Percentiles rank a stretch among this genome's conserved stretches.
Evolutionary conservation across 2,329 filamentous ascomycete genomes (phyloP).

Genomic region (Aspergillus tubingensis): DNA sequence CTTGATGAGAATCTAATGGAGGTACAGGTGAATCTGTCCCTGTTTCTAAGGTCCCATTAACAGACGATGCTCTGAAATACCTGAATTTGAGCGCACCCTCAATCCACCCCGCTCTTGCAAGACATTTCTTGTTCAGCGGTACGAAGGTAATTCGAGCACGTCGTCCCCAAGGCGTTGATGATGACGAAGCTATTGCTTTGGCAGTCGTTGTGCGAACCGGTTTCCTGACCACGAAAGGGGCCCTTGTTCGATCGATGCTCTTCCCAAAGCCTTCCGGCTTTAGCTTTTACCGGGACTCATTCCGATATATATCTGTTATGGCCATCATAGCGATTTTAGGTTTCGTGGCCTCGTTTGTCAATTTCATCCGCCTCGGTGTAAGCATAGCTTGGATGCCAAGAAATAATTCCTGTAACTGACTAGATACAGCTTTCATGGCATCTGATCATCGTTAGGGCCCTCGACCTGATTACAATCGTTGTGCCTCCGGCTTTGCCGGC

Average conservation of each 20-base stretch:
- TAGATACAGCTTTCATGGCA: slow-evolving; percentile 70
- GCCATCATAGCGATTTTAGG: slow-evolving; percentile 79
- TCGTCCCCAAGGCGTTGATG: slow-evolving; percentile 79
- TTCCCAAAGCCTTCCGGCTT: slow-evolving; percentile 98
- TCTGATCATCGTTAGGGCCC: slow-evolving; percentile 83
- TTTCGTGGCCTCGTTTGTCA: slow-evolving; percentile 87
- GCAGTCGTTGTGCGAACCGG: slow-evolving; percentile 92
- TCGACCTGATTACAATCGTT: slow-evolving; percentile 96
- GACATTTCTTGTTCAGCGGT: slow-evolving; percentile 89
- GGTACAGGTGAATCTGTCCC: slow-evolving; percentile 82
- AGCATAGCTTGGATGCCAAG: slow-evolving; percentile 20
- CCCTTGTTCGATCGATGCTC: slow-evolving; percentile 93
- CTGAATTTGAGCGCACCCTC: slow-evolving; percentile 80
- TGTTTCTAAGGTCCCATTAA: slow-evolving; percentile 86
- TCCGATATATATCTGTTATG: slow-evolving; percentile 98
- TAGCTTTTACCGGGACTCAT: slow-evolving; percentile 97
- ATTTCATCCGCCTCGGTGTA: slow-evolving; percentile 78
- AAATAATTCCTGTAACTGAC: slow-evolving; percentile 21
- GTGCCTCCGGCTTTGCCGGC: slow-evolving; percentile 93
- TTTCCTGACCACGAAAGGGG: slow-evolving; percentile 96
- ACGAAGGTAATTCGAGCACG: slow-evolving; percentile 93
- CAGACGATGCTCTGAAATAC: slow-evolving; percentile 72
- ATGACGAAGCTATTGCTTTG: slow-evolving; percentile 85
- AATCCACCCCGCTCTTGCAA: slow-evolving; percentile 78
- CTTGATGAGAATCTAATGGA: slow-evolving; percentile 20